Conservation (phyloP, 2,329 filamentous ascomycete species). For the Aspergillus quadrilineatus region DNA sequence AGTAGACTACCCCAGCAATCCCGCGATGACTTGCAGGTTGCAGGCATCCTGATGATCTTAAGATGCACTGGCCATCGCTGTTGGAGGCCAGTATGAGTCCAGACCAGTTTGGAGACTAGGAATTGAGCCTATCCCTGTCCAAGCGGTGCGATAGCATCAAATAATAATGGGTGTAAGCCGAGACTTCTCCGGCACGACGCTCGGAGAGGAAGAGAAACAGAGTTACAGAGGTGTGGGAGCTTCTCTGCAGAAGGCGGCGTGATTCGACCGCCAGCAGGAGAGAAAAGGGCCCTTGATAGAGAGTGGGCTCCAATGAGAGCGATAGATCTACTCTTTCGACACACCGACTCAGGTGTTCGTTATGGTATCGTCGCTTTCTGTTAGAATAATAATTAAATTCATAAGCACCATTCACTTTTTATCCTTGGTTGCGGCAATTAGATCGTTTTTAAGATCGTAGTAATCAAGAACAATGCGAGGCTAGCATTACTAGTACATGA, state of each 20-base stretch:
- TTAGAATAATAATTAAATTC: not conserved
- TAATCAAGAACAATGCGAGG: not conserved
- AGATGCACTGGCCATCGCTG: not conserved
- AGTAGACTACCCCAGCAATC: constrained; percentile 1
- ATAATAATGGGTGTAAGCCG: not conserved
- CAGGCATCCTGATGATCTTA: constrained; percentile 3
- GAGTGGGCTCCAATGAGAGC: constrained; percentile 15
- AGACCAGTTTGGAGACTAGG: not conserved
- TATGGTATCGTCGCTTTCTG: not conserved
- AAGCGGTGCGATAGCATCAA: not conserved
- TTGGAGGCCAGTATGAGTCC: not conserved
- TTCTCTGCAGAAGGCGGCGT: constrained; percentile 6
- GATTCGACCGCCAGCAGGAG: constrained; percentile 12
- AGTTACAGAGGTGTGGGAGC: not conserved
- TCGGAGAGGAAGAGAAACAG: constrained; percentile 5
- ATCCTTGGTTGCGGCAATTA: not conserved
- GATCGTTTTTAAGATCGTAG: not conserved
- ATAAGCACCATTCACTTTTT: not conserved
- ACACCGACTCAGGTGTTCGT: constrained; percentile 5
- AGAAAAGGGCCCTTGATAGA: constrained; percentile 8
- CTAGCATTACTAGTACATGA: not conserved
- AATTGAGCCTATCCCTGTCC: not conserved
- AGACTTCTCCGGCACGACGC: not conserved
- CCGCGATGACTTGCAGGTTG: constrained; percentile 13
- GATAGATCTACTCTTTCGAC: constrained; percentile 6